A percentile compares a stretch with the other conserved stretches of the same genome.
These are phyloP conservation scores for Gillenia trifoliata DNA, from an alignment of 306 rosid genomes.

Conservation along the genomic window DNA sequence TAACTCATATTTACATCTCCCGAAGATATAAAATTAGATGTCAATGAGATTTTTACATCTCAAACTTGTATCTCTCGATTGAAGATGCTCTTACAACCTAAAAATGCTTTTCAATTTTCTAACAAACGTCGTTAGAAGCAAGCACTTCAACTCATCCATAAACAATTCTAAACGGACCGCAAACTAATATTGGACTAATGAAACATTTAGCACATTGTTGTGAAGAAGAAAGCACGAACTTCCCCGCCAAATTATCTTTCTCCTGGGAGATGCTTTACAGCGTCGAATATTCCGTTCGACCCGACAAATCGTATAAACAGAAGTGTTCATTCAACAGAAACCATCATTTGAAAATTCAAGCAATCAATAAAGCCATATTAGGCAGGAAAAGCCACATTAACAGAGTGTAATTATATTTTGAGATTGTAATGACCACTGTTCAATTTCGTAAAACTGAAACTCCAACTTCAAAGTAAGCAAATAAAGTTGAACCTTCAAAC, in stretches of 20 bases:
- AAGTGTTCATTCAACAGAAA: background rate
- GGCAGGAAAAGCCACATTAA: slow-evolving; percentile 6
- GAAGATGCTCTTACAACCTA: background rate
- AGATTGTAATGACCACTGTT: slow-evolving; percentile 9
- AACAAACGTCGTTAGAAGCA: background rate
- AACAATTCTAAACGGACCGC: background rate
- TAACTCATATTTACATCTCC: no score
- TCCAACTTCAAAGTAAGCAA: slow-evolving; percentile 30
- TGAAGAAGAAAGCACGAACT: background rate
- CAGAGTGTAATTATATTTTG: background rate
- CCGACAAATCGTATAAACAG: background rate
- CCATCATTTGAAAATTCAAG: background rate
- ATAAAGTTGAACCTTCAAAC: slow-evolving; percentile 31
- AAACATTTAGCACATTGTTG: no score
- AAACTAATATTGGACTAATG: no score
- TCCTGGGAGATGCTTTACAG: background rate
- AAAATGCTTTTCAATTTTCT: no score
- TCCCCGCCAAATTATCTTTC: background rate
- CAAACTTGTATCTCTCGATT: background rate
- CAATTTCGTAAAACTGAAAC: slow-evolving; percentile 4
- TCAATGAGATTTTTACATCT: background rate
- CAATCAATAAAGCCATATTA: background rate
- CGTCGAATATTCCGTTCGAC: background rate
- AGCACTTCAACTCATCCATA: background rate
- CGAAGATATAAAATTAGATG: no score